phyloP scores from a whole-genome alignment of 176 grass and related monocot species.

The Hordeum marinum region DNA sequence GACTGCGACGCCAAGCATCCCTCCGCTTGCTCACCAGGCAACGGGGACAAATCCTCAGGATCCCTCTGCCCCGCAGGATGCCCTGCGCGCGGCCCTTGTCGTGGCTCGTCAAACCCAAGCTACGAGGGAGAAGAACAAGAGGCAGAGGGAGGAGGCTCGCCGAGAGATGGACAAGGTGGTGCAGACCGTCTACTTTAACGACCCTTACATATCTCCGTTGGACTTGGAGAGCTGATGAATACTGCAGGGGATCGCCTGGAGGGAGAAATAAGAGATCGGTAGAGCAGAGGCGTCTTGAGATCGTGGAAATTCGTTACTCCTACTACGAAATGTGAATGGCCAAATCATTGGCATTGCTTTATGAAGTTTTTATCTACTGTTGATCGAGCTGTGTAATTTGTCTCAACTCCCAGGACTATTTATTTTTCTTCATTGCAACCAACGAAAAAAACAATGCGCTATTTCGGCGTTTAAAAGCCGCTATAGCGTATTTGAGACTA shows the following conservation, averaged over 20 bases:
- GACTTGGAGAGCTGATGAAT: not conserved
- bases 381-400: not conserved
- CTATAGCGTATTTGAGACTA: no score
- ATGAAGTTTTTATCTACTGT: no score
- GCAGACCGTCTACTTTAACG: constrained; percentile 35
- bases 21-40: not conserved
- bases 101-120: not conserved
- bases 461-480: no score
- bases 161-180: constrained; percentile 15
- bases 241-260: no score
- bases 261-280: no score
- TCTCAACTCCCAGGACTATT: no score
- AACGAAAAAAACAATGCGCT: no score
- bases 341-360: no score
- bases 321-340: no score
- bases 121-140: not conserved
- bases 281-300: not conserved
- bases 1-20: not conserved
- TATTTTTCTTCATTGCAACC: no score
- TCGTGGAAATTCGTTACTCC: not conserved
- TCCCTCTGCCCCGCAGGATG: not conserved
- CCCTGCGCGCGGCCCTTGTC: not conserved
- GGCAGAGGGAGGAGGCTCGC: not conserved
- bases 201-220: constrained; percentile 2
- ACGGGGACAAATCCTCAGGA: not conserved